These are phyloP conservation scores for Sporothrix pseudoabietina DNA, from an alignment of 2,329 filamentous ascomycete genomes.

Conservation along the genomic window DNA sequence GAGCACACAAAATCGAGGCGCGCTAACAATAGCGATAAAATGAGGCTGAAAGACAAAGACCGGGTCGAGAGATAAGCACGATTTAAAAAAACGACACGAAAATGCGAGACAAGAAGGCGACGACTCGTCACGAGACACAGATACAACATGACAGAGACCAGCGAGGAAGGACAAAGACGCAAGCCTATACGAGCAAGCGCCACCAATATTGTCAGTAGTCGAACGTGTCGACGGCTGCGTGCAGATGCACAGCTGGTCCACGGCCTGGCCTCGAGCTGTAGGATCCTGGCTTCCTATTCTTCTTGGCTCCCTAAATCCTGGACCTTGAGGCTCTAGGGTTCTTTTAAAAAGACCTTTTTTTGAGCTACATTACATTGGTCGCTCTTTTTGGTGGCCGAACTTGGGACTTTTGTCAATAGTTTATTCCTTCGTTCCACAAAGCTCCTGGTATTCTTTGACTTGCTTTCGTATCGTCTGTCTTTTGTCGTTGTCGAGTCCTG, in stretches of 20 bases:
- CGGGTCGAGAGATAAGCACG: background rate
- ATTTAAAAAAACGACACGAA: background rate
- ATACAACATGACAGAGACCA: background rate
- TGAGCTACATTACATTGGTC: background rate
- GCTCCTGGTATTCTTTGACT: background rate
- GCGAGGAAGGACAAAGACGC: background rate
- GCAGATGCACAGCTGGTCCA: background rate
- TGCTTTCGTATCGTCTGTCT: background rate
- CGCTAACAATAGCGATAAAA: background rate
- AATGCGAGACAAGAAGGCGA: background rate
- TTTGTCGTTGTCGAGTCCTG: background rate
- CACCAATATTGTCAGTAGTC: constrained; percentile 15
- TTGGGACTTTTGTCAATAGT: background rate
- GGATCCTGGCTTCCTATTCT: background rate
- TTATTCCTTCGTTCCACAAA: background rate
- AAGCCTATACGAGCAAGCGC: too few relatives aligned
- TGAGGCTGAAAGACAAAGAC: background rate
- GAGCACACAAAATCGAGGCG: background rate
- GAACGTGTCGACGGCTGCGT: background rate
- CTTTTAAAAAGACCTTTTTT: background rate
- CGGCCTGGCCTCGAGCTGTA: background rate
- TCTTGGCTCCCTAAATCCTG: background rate
- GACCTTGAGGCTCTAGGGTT: background rate
- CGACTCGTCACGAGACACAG: too few relatives aligned
- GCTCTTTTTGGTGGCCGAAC: background rate